phyloP scores from a whole-genome alignment of 108 stramenopile genomes.

The Poteriospumella lacustris region DNA sequence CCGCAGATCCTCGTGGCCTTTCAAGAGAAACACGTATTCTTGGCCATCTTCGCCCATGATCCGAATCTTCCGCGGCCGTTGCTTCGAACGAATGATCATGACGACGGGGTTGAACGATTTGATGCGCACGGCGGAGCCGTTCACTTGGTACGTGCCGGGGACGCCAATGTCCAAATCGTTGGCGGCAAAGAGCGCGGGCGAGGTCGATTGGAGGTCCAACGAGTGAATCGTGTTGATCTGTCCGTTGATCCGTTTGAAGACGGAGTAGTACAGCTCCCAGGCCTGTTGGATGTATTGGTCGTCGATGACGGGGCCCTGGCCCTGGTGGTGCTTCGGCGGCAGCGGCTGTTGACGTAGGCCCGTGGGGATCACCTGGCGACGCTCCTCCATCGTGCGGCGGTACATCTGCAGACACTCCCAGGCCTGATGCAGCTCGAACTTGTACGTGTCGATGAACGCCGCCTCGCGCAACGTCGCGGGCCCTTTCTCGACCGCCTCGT shows the following conservation, averaged over 20 bases:
- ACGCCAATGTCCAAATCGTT: slow-evolving; percentile 82
- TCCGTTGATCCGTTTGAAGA: slow-evolving; percentile 88
- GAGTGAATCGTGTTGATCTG: slow-evolving; percentile 75
- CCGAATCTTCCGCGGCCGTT: slow-evolving; percentile 91
- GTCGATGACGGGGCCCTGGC: neutral
- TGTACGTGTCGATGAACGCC: slow-evolving; percentile 72
- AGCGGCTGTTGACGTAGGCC: too few species aligned
- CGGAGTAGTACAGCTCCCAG: slow-evolving; percentile 92
- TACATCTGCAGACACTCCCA: slow-evolving; percentile 64
- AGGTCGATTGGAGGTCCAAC: slow-evolving; percentile 78
- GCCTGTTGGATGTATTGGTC: slow-evolving; percentile 66
- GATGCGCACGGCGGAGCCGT: slow-evolving; percentile 82
- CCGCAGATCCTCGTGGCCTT: slow-evolving; percentile 97
- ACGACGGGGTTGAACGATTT: slow-evolving; percentile 68
- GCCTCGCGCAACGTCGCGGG: slow-evolving; percentile 68
- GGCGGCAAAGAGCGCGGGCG: slow-evolving; percentile 74
- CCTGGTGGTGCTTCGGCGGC: neutral
- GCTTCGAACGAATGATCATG: slow-evolving; percentile 92
- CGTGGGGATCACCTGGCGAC: neutral
- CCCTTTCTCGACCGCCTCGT: slow-evolving; percentile 71
- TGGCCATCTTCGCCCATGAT: slow-evolving; percentile 89
- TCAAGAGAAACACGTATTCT: slow-evolving; percentile 86
- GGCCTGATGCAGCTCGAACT: slow-evolving; percentile 70
- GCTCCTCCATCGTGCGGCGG: slow-evolving; percentile 19
- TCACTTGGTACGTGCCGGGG: slow-evolving; percentile 87